Percentiles rank a stretch among this genome's conserved stretches.
phyloP scores from a whole-genome alignment of 805 yeast species.

The Hanseniaspora hatyaiensis region DNA sequence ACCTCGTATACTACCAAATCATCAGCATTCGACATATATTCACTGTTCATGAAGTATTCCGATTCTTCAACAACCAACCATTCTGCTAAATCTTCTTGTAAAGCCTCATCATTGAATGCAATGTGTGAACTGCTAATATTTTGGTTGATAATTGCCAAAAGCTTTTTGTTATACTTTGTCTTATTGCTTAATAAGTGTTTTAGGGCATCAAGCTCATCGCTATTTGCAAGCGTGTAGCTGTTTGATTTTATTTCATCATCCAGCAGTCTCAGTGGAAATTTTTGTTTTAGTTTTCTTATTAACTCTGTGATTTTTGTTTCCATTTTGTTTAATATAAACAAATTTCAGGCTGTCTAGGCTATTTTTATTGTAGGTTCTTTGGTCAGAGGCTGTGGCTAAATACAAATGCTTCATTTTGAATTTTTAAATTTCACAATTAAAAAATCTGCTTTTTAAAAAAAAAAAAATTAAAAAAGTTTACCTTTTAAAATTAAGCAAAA shows the following conservation, averaged over 20 bases:
- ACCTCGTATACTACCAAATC: conserved; percentile 4
- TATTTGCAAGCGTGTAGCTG: neutral
- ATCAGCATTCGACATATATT: neutral
- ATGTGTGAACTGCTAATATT: neutral
- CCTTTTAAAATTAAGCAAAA: too few species aligned
- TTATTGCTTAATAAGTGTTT: neutral
- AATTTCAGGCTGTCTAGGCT: neutral
- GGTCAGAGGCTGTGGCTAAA: too few species aligned
- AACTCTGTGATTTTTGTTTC: neutral
- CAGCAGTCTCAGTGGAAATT: neutral
- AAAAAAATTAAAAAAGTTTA: too few species aligned
- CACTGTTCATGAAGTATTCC: neutral
- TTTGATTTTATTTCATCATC: neutral
- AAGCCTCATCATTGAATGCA: neutral
- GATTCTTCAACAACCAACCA: conserved; percentile 11
- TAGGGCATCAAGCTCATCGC: neutral
- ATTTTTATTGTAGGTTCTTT: neutral
- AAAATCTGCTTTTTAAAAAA: too few species aligned
- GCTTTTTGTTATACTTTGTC: conserved; percentile 1
- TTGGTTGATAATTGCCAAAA: neutral
- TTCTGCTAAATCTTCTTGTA: conserved; percentile 4
- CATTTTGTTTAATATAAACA: neutral
- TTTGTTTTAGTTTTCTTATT: conserved; percentile 4
- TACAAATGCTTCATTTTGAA: too few species aligned
- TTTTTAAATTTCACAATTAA: too few species aligned